Base-by-base conservation (phyloP, 1,284 basidiomycete species). In the Irpex rosettiformis region DNA sequence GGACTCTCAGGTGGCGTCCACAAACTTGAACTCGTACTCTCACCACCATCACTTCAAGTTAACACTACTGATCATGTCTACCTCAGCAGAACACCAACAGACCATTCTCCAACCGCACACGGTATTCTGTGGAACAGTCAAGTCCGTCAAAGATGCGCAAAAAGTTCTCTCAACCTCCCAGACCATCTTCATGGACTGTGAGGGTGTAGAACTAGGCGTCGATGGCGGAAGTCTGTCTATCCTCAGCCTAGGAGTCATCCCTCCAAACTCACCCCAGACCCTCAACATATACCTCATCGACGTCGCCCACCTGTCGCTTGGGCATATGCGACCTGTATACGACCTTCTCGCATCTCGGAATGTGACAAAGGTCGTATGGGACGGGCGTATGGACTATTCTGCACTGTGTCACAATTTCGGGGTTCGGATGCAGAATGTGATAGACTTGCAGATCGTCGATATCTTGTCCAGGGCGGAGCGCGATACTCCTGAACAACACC, bases 381-480 rank as follows among this genome's bases (percentile, higher is more conserved):
- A 67, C 54, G 63, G 64, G 8, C 62, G 66, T 30, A 62, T 61
- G 63, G 67, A 68, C 51, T 66, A 45, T 30, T 42, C 57, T 18
- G 64, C 61, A 55, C 28, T 68, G 6, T 51, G 53, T 29, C 52
- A 60, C 33, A 48, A 48, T 7, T 58, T 62, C 18, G 61, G 55
- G 3, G 61, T 67, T 1, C 30, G 29, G 5, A 45, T 68, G 25
- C 13, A 55, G 16, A 58, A 60, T 33, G 56, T 62, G 16, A 33
- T 68, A 6, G 67, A 68, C 55, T 52, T 68, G 18, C 66, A 67
- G 51, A 51, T 68, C 28, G 66, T 59, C 8, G 67, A 68, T 42
- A 30, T 56, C 18, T 16, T 22, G 18, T 56, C 55, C 4, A 47
- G 55, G 11, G 28, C 6, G n/a, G 8, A 8, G 40, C 55, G 55